These are phyloP conservation scores for Aspergillus intermedius DNA, from an alignment of 2,329 filamentous ascomycete genomes.

Conservation along the genomic window DNA sequence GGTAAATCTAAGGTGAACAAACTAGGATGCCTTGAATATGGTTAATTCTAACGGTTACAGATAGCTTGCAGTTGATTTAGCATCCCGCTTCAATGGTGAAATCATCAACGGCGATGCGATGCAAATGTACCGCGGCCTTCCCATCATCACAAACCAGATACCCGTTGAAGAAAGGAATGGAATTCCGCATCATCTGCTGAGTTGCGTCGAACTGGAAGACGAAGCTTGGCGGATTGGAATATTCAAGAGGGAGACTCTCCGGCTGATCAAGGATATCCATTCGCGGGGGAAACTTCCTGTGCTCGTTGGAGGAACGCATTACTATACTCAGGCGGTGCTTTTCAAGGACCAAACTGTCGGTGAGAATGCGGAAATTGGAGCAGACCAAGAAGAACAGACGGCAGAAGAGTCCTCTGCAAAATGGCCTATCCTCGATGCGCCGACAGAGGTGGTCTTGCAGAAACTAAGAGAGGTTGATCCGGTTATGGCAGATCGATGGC, in stretches of 20 bases:
- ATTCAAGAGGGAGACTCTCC: conserved; percentile 65
- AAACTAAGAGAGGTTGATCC: conserved; percentile 78
- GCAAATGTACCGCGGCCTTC: conserved; percentile 89
- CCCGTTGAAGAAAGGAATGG: conserved; percentile 65
- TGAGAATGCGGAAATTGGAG: conserved; percentile 19
- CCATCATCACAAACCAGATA: conserved; percentile 94
- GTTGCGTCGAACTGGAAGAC: conserved; percentile 66
- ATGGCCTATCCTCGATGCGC: conserved; percentile 65
- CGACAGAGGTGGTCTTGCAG: conserved; percentile 64
- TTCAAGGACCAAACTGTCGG: conserved; percentile 65
- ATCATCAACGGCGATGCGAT: conserved; percentile 97
- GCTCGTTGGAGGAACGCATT: conserved; percentile 88
- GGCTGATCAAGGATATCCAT: conserved; percentile 70
- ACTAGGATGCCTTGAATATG: neutral
- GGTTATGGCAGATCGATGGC: conserved; percentile 83
- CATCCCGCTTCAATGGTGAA: conserved; percentile 77
- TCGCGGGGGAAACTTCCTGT: conserved; percentile 75
- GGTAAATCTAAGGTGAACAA: conserved; percentile 77
- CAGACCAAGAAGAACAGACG: conserved; percentile 19
- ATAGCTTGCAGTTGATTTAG: conserved; percentile 84
- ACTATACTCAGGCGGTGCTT: conserved; percentile 84
- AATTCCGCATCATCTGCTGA: conserved; percentile 81
- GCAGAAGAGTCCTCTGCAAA: conserved; percentile 27
- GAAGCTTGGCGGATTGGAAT: conserved; percentile 76
- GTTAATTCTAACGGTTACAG: conserved; percentile 21